Conservation (phyloP, 1,284 basidiomycete genomes). For the Papiliotrema laurentii region DNA sequence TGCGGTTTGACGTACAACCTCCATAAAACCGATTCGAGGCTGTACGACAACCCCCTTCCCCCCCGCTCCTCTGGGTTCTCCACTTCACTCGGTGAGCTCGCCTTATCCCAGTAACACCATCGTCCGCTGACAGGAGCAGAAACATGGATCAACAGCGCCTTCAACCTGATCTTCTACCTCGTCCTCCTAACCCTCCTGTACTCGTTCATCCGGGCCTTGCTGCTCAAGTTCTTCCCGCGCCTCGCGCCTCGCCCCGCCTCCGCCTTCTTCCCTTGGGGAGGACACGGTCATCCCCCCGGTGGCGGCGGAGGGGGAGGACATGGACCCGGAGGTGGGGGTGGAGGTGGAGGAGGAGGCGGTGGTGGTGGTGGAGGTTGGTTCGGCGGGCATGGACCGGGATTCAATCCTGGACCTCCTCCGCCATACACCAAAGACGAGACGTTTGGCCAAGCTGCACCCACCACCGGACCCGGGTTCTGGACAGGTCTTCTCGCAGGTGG, state of each 20-base stretch:
- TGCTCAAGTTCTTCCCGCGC: slow-evolving; percentile 25
- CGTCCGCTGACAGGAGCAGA: slow-evolving; percentile 12
- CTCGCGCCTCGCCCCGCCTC: slow-evolving; percentile 35
- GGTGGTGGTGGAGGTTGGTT: slow-evolving; percentile 46
- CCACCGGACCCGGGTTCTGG: slow-evolving; percentile 69
- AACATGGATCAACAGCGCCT: slow-evolving; percentile 58
- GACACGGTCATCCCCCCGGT: slow-evolving; percentile 7
- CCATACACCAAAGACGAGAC: slow-evolving; percentile 61
- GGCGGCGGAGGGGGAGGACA: slow-evolving; percentile 41
- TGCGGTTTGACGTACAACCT: slow-evolving; percentile 77
- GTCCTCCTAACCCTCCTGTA: slow-evolving; percentile 56
- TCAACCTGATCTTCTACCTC: slow-evolving; percentile 55
- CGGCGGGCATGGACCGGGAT: slow-evolving; percentile 48
- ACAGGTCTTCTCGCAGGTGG: slow-evolving; percentile 68
- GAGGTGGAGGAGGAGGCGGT: slow-evolving; percentile 11
- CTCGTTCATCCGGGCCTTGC: slow-evolving; percentile 51
- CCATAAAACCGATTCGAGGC: slow-evolving; percentile 32
- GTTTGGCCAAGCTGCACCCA: neutral
- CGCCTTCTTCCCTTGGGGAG: slow-evolving; percentile 24
- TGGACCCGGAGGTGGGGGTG: slow-evolving; percentile 47
- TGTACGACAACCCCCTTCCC: slow-evolving; percentile 19
- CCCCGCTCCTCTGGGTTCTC: slow-evolving; percentile 1
- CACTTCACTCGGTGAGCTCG: slow-evolving; percentile 20
- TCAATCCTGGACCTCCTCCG: slow-evolving; percentile 59
- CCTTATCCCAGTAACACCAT: neutral